Conservation (phyloP, 805 yeast species). For the Candida sphagnicola region DNA sequence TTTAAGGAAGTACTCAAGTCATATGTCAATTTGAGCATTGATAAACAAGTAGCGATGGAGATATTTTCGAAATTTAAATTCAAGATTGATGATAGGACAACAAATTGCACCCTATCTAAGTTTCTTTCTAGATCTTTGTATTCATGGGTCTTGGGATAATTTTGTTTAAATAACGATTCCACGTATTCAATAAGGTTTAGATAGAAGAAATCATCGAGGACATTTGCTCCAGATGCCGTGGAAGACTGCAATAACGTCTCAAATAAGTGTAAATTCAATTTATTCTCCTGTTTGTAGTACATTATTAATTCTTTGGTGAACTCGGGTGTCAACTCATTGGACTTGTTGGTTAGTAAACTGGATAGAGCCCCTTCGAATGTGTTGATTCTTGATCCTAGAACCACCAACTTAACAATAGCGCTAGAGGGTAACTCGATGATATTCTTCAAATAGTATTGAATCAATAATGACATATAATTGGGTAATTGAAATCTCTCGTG, state of each 20-base stretch:
- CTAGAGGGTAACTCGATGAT: slow-evolving; percentile 12
- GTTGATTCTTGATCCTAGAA: slow-evolving; percentile 20
- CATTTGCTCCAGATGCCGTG: neutral
- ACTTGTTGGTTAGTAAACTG: slow-evolving; percentile 7
- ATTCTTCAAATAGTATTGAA: slow-evolving; percentile 15
- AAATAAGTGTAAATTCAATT: slow-evolving; percentile 11
- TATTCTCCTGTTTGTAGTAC: slow-evolving; percentile 7
- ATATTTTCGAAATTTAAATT: slow-evolving; percentile 2
- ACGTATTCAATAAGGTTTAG: slow-evolving; percentile 18
- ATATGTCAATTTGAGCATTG: slow-evolving; percentile 17
- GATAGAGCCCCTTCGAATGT: slow-evolving; percentile 3
- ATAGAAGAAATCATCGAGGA: slow-evolving; percentile 20
- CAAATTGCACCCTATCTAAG: slow-evolving; percentile 18
- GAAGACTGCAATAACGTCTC: slow-evolving; percentile 10
- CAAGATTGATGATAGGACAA: slow-evolving; percentile 7
- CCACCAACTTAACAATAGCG: slow-evolving; percentile 22
- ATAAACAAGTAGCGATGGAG: slow-evolving; percentile 9
- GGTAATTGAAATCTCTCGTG: slow-evolving; percentile 16
- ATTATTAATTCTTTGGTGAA: slow-evolving; percentile 7
- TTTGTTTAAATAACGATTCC: slow-evolving; percentile 23
- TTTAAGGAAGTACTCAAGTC: slow-evolving; percentile 18
- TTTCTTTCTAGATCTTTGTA: slow-evolving; percentile 27
- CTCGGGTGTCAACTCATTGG: slow-evolving; percentile 4
- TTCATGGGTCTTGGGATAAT: slow-evolving; percentile 33
- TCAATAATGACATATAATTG: slow-evolving; percentile 22